Base-by-base conservation (phyloP, 1,284 basidiomycete genomes). In the Cutaneotrichosporon dermatis region DNA sequence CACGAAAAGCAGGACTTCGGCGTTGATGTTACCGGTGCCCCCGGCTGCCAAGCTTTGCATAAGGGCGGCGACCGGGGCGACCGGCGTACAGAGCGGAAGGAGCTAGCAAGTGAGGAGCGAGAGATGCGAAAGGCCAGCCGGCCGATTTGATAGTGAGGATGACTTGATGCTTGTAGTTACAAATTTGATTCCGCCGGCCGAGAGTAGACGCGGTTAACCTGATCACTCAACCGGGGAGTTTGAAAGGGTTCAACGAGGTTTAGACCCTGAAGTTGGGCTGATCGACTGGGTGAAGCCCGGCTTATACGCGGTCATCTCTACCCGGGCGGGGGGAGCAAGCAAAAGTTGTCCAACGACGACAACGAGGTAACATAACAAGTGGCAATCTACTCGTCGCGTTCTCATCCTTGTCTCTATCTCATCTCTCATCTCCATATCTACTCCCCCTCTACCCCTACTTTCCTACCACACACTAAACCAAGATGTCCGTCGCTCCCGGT, bases 401-500 rank as follows among this genome's bases (percentile, higher is more conserved):
- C 25, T 25, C 25, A 25, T 25, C 25, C 25, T 25, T 25, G 25
- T 25, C 25, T 25, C 25, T 25, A 42, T 51, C 49, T 57, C 49
- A 16, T 45, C 41, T 45, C 45, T 35, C 54, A 55, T 48, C 54
- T 46, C 42, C 25, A 10, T 51, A 13, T 45, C 42, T 51, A 50
- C 7, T 37, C 16, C 36, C 35, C 13, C 3, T 39, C 11, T 7
- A 16, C 4, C 13, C 36, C 37, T 9, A 34, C 9, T 11, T 33
- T 16, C 12, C 39, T 51, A 25, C 7, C 10, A 9, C 46, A 57
- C 42, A 37, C 72, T 72, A 25, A 25, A 25, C 25, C 25, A 25
- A 25, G 71, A 44, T 67, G 12, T 46, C 68, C 35, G 70, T 74
- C 44, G 69, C 70, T 56, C 66, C 73, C 55, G 70, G 70, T 39